Conservation (phyloP, 352 stramenopile species). For the Pythium dissotocum region DNA sequence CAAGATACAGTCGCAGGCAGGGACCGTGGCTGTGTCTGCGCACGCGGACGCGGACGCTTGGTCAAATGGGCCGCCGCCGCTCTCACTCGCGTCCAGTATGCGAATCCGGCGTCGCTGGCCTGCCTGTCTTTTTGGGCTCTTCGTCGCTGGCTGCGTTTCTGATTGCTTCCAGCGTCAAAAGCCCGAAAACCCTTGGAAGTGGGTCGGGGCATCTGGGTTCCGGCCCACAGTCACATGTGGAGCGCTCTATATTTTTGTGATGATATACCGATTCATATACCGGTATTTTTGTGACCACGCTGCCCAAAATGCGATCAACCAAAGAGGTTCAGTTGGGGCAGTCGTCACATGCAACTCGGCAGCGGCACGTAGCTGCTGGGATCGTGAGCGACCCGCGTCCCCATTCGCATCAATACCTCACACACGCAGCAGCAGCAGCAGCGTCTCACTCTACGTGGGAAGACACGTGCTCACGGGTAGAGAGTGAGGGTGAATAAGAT, state of each 20-base stretch:
- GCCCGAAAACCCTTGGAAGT: background rate
- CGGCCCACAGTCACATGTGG: background rate
- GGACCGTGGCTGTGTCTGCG: too few species aligned
- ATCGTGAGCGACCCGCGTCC: background rate
- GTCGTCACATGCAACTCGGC: constrained; percentile 3
- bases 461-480: background rate
- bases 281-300: background rate
- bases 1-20: background rate
- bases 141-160: background rate
- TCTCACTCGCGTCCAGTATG: background rate
- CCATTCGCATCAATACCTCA: background rate
- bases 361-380: background rate
- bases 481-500: background rate
- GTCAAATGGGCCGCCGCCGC: background rate
- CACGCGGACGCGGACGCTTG: too few species aligned
- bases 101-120: background rate
- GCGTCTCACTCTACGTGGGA: background rate
- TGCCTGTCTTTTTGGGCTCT: constrained; percentile 1
- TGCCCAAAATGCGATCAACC: background rate
- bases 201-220: background rate
- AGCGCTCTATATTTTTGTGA: background rate
- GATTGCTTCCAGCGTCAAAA: constrained; percentile 1
- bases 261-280: background rate
- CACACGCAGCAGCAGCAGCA: background rate
- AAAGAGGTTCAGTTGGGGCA: background rate